Evolutionary conservation across 805 yeast genomes (phyloP), one percentile per base, ranked within the genome.

Genomic region (Jamesozyma gamospora): DNA sequence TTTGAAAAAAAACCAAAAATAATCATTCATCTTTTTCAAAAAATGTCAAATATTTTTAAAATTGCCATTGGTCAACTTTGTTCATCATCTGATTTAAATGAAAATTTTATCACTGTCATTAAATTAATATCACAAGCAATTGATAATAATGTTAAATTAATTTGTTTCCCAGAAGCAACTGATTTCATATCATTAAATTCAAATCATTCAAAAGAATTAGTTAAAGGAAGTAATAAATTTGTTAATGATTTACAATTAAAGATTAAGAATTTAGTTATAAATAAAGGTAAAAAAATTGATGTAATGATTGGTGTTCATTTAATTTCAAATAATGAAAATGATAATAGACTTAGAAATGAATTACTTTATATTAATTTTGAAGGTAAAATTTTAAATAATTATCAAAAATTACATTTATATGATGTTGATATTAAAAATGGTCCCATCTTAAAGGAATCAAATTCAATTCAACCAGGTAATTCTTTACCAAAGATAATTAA

Each of bases 111-210:
- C 8, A 62, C 69, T 1, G 94, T 79, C 0, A 69, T 72, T 10
- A 65, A 66, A 25, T 65, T 88, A 28, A 77, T 90, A 14, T 56
- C 63, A n/a, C 60, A 67, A 38, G 95, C 97, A 0, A 71, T 81
- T 0, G 62, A 61, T 2, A 55, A 68, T 12, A 72, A 79, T 3
- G 87, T 82, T 12, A 67, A 71, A 45, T 75, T 85, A 3, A 65
- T 92, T 5, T 86, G 90, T 53, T 70, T 90, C 34, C 97, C 97
- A 2, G 98, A 90, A 58, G 97, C 97, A 0, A 72, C 92, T 4
- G 97, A 90, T 57, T 90, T 86, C 56, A 70, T 90, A 30, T 79
- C 95, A 4, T 67, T 75, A 38, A 75, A 75, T 52, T 79, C 88
- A 1, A 57, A 51, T 1, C 88, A 85, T 48, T 78, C 94, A 1